phyloP scores from a whole-genome alignment of 139 green algal species.

The Tetraselmis striata region DNA sequence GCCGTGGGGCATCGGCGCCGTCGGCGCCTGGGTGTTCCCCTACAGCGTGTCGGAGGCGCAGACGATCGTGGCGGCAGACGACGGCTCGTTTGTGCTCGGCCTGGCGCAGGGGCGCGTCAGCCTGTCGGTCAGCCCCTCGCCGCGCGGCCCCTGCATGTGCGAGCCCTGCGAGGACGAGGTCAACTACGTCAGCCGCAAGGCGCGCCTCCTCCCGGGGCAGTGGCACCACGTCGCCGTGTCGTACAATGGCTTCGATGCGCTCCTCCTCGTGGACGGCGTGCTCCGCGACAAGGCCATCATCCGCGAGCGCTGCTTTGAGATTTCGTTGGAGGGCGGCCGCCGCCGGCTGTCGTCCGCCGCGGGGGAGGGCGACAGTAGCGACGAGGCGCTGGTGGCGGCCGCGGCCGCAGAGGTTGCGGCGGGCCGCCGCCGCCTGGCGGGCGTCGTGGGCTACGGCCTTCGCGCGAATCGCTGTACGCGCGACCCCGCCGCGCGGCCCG shows the following conservation, averaged over 20 bases:
- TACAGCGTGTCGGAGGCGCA: background rate
- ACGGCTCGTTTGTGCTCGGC: conserved; percentile 7
- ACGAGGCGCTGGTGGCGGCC: background rate
- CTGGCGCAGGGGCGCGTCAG: background rate
- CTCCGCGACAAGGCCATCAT: background rate
- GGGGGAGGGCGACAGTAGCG: background rate
- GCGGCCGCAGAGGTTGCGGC: background rate
- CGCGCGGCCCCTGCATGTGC: background rate
- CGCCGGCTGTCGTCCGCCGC: background rate
- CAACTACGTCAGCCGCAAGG: background rate
- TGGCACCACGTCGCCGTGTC: conserved; percentile 17
- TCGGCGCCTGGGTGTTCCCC: conserved; percentile 4
- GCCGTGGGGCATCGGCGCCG: background rate
- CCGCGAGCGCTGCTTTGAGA: background rate
- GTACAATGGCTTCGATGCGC: conserved; percentile 6
- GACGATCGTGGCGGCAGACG: conserved; percentile 5
- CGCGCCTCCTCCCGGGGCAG: background rate
- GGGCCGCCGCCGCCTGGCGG: background rate
- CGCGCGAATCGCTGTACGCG: background rate
- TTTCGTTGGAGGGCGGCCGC: background rate
- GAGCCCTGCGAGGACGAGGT: conserved; percentile 2
- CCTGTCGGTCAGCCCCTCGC: background rate
- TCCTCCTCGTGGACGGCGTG: conserved; percentile 7
- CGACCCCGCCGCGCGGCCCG: background rate
- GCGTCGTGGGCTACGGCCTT: background rate